A percentile compares a stretch with the other conserved stretches of the same genome.
These are phyloP conservation scores for Plasmodium yoelii DNA, from an alignment of 169 alveolate genomes.

Conservation along the genomic window DNA sequence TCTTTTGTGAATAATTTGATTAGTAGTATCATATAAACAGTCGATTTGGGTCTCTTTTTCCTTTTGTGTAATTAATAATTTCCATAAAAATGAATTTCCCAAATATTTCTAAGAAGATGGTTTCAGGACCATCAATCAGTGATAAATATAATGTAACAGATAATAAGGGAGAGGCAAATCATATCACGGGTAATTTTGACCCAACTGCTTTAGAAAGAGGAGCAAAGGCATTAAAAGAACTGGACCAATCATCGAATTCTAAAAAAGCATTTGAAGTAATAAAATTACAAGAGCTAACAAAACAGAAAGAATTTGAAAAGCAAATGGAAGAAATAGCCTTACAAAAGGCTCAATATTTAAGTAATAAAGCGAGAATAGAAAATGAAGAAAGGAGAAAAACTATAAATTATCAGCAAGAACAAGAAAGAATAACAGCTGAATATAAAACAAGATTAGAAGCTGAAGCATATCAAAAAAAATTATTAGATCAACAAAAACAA, in stretches of 20 bases:
- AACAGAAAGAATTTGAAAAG: constrained; percentile 94
- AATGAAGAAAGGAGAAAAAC: constrained; percentile 94
- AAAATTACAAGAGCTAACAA: constrained; percentile 95
- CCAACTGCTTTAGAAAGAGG: constrained; percentile 99
- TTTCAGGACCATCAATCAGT: background rate
- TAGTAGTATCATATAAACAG: too few species aligned
- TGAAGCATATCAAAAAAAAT: constrained; percentile 93
- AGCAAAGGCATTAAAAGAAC: constrained; percentile 97
- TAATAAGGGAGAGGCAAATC: constrained; percentile 15
- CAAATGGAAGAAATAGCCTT: constrained; percentile 88
- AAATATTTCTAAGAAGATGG: constrained; percentile 49
- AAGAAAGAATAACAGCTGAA: constrained; percentile 94
- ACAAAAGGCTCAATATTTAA: constrained; percentile 76
- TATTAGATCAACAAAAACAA: constrained; percentile 93
- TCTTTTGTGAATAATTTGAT: too few species aligned
- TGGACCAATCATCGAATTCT: constrained; percentile 95
- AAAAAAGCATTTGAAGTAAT: constrained; percentile 96
- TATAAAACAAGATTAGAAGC: constrained; percentile 93
- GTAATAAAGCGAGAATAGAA: constrained; percentile 87
- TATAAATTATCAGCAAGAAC: constrained; percentile 93
- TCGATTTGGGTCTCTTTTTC: too few species aligned
- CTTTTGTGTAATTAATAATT: too few species aligned
- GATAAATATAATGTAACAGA: background rate
- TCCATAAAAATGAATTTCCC: constrained; percentile 36
- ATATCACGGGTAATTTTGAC: constrained; percentile 88